A percentile compares a stretch with the other conserved stretches of the same genome.
phyloP scores from a whole-genome alignment of 306 rosid species.

The Cucumis hystrix region DNA sequence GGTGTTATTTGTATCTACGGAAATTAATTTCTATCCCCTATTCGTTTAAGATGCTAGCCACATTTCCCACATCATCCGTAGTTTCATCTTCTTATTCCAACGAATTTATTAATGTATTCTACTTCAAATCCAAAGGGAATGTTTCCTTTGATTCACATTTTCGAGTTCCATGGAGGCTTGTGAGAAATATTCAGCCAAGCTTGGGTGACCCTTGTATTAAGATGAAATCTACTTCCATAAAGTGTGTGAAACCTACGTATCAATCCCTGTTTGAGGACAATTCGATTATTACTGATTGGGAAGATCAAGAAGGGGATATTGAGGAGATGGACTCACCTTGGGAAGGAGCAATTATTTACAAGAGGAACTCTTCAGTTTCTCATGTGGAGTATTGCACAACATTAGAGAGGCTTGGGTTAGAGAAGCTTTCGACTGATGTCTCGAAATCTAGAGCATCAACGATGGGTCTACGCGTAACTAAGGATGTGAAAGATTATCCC shows the following conservation, averaged over 20 bases:
- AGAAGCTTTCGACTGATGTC: slow-evolving; percentile 46
- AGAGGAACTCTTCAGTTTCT: slow-evolving; percentile 42
- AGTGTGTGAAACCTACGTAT: slow-evolving; percentile 20
- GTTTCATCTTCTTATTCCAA: slow-evolving; percentile 23
- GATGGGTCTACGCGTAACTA: slow-evolving; percentile 74
- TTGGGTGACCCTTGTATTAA: slow-evolving; percentile 8
- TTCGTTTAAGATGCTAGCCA: slow-evolving; percentile 37
- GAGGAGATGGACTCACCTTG: slow-evolving; percentile 51
- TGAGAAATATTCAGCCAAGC: neutral
- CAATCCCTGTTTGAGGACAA: slow-evolving; percentile 25
- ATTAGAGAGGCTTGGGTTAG: slow-evolving; percentile 83
- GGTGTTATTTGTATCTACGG: neutral
- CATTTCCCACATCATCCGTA: slow-evolving; percentile 25
- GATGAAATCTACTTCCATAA: slow-evolving; percentile 13
- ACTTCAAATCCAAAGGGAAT: slow-evolving; percentile 14
- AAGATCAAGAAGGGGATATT: slow-evolving; percentile 30
- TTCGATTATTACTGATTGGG: slow-evolving; percentile 21
- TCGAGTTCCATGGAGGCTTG: slow-evolving; percentile 11
- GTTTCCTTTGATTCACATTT: slow-evolving; percentile 11
- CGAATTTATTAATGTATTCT: slow-evolving; percentile 10
- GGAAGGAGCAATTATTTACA: slow-evolving; percentile 85
- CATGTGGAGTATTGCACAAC: slow-evolving; percentile 89
- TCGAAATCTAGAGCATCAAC: slow-evolving; percentile 61
- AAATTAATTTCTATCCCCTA: neutral
- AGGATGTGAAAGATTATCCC: slow-evolving; percentile 62